Evolutionary conservation across 2,329 filamentous ascomycete genomes (phyloP), one percentile per base, ranked within the genome.

Genomic region (Fusarium falciforme): DNA sequence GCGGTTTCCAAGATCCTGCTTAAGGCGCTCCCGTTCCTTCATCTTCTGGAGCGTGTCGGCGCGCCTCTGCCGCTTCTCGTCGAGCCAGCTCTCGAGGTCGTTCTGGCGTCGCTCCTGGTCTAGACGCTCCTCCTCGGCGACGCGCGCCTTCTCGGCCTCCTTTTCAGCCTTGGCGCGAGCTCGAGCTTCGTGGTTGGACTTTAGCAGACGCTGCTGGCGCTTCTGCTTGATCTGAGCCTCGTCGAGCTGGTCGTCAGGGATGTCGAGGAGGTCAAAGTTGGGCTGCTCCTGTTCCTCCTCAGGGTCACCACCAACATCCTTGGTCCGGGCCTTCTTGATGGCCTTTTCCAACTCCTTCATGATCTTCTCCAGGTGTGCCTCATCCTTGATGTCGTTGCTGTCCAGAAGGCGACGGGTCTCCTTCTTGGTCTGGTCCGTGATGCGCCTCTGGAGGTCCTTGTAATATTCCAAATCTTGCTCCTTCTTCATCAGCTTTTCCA

Each of bases 111-210:
- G 91, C 79, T 98, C 94, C 67, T 92, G 90, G 80, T 99, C 96
- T 1, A 93, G 86, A 5, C 95, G 91, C 77, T 96, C 93, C 76
- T 96, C 93, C 80, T 98, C 95, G 52, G 92, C 94, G 70, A 93
- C 82, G 8, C 96, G 90, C 0, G 94, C 94, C 83, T 94, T 96
- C 79, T 98, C 96, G 2, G 92, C 93, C 79, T 98, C 95, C 82
- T 98, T 99, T 81, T 99, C 96, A 0, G 93, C 93, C 84, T 98
- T 98, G 38, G 96, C 95, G n/a, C 96, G 91, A 27, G 93, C 93
- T 17, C 96, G 90, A 6, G 96, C 96, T 73, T 98, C 96, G 78
- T 98, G 92, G 77, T 97, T 98, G 2, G 95, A 95, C 83, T 98
- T 99, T 84, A 98, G 91, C 1, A 99, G 88, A 35, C 94, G 91